These are phyloP conservation scores for Haplographium delicatum DNA, from an alignment of 495 filamentous ascomycete species.

Conservation along the genomic window DNA sequence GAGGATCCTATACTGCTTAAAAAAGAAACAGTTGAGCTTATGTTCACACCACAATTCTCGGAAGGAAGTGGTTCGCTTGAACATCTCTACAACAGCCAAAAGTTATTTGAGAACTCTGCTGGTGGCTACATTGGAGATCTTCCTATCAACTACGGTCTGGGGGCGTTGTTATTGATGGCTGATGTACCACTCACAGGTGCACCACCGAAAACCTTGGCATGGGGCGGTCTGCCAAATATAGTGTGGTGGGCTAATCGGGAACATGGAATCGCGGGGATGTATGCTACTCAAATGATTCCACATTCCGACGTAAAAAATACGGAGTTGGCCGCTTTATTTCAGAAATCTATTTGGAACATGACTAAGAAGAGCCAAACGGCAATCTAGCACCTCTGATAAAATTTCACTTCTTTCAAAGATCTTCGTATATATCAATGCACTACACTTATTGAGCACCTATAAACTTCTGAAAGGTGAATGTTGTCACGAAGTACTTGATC, in stretches of 20 bases:
- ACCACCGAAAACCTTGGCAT: slow-evolving; percentile 20
- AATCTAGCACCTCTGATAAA: too few species aligned
- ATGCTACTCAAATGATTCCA: neutral
- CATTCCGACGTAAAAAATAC: neutral
- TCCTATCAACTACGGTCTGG: slow-evolving; percentile 29
- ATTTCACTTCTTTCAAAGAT: too few species aligned
- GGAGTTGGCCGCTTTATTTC: neutral
- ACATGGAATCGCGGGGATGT: slow-evolving; percentile 6
- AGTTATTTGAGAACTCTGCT: neutral
- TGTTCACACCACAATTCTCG: slow-evolving; percentile 38
- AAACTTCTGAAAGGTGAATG: too few species aligned
- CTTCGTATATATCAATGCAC: too few species aligned
- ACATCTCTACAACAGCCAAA: slow-evolving; percentile 1
- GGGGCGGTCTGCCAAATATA: slow-evolving; percentile 20
- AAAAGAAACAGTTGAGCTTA: slow-evolving; percentile 32
- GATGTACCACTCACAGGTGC: slow-evolving; percentile 22
- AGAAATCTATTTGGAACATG: neutral
- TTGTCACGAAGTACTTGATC: too few species aligned
- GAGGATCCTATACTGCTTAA: slow-evolving; percentile 41
- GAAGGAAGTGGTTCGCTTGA: neutral
- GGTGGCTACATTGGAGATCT: slow-evolving; percentile 6
- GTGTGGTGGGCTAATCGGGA: slow-evolving; percentile 15
- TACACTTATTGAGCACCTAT: too few species aligned
- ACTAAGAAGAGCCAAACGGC: too few species aligned
- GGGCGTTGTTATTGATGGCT: slow-evolving; percentile 28